These are phyloP conservation scores for Dothideomycetes sp. DNA, from an alignment of 2,329 filamentous ascomycete genomes.

Conservation along the genomic window DNA sequence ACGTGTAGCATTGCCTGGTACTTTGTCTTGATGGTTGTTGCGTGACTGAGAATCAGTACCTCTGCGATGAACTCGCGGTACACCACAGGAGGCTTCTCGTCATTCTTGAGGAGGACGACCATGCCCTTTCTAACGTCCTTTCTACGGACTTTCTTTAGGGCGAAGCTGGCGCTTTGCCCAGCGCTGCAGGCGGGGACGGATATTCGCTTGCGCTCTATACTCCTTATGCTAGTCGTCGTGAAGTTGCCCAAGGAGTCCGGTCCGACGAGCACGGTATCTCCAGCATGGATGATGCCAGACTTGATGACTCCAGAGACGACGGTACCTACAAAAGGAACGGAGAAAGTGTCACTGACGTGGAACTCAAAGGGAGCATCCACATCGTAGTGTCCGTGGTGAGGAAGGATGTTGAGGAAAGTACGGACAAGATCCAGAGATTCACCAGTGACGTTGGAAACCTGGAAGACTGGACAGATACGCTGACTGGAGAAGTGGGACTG, in stretches of 20 bases:
- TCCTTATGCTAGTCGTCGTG: slow-evolving; percentile 73
- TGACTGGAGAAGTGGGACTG: slow-evolving; percentile 84
- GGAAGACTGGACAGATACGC: slow-evolving; percentile 92
- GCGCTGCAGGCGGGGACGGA: slow-evolving; percentile 78
- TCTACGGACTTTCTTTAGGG: slow-evolving; percentile 73
- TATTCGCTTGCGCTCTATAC: slow-evolving; percentile 91
- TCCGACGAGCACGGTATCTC: slow-evolving; percentile 81
- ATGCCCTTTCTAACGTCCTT: slow-evolving; percentile 97
- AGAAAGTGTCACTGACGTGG: slow-evolving; percentile 94
- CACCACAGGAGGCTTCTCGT: slow-evolving; percentile 49
- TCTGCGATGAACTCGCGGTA: slow-evolving; percentile 49
- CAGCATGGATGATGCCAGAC: slow-evolving; percentile 69
- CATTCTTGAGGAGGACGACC: slow-evolving; percentile 76
- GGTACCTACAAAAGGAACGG: slow-evolving; percentile 91
- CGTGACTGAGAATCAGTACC: slow-evolving; percentile 90
- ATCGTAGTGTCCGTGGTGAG: slow-evolving; percentile 89
- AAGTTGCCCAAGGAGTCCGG: slow-evolving; percentile 89
- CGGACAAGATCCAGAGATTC: slow-evolving; percentile 83
- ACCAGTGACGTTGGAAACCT: slow-evolving; percentile 95
- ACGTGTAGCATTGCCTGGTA: slow-evolving; percentile 99
- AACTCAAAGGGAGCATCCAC: slow-evolving; percentile 84
- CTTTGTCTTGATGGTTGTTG: slow-evolving; percentile 91
- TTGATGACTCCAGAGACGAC: slow-evolving; percentile 94
- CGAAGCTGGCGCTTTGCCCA: slow-evolving; percentile 87
- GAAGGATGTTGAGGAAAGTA: slow-evolving; percentile 88